A percentile compares a stretch with the other conserved stretches of the same genome.
These are phyloP conservation scores for Coprinellus aureogranulatus DNA, from an alignment of 768 basidiomycete genomes.

Conservation along the genomic window DNA sequence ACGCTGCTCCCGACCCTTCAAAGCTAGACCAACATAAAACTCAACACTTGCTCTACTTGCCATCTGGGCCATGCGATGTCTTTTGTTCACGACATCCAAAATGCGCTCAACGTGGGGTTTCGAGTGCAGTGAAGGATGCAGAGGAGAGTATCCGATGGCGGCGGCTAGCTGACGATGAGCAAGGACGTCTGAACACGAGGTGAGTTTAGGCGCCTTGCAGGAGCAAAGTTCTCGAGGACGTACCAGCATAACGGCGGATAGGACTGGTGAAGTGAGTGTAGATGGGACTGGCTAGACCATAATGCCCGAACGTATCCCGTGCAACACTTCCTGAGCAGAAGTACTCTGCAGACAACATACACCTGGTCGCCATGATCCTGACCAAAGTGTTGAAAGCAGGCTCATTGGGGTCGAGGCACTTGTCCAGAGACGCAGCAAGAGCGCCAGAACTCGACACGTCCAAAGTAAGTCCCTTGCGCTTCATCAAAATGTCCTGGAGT, in stretches of 20 bases:
- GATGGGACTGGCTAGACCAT: constrained; percentile 94
- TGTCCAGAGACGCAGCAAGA: constrained; percentile 83
- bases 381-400: constrained; percentile 97
- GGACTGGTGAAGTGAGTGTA: constrained; percentile 99
- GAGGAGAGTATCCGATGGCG: constrained; percentile 76
- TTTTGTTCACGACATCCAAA: constrained; percentile 81
- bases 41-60: constrained; percentile 95
- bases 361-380: constrained; percentile 97
- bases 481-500: constrained; percentile 85
- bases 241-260: constrained; percentile 92
- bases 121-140: constrained; percentile 87
- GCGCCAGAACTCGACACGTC: constrained; percentile 92
- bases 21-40: constrained; percentile 92
- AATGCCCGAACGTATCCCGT: constrained; percentile 91
- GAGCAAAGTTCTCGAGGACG: constrained; percentile 16
- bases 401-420: constrained; percentile 80
- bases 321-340: constrained; percentile 95
- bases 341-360: constrained; percentile 98
- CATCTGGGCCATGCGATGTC: constrained; percentile 97
- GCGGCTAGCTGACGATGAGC: constrained; percentile 92
- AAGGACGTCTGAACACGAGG: constrained; percentile 64
- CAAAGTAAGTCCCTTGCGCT: constrained; percentile 76
- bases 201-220: not conserved
- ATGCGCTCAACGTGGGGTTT: constrained; percentile 85
- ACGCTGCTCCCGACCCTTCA: constrained; percentile 64